These are phyloP conservation scores for Alternaria longipes DNA, from an alignment of 2,329 filamentous ascomycete genomes.

Conservation along the genomic window DNA sequence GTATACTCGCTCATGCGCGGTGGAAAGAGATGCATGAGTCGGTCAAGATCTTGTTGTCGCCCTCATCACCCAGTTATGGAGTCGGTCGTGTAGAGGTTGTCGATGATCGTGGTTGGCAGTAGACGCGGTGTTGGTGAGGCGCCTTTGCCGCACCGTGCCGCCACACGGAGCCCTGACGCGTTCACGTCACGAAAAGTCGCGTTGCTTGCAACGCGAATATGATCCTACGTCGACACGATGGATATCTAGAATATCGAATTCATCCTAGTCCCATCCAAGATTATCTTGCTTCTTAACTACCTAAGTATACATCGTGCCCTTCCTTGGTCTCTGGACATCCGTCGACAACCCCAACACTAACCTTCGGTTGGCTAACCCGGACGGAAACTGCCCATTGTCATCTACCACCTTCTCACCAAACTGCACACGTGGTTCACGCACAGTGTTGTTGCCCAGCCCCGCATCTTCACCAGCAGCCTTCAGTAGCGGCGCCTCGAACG, in stretches of 20 bases:
- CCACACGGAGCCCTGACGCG: not conserved
- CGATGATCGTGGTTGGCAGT: not conserved
- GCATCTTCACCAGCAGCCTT: too few species aligned
- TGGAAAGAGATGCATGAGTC: not conserved
- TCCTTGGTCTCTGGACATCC: not conserved
- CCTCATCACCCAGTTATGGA: accelerated
- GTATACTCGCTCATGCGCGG: not conserved
- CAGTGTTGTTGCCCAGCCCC: accelerated
- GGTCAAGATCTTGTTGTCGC: accelerated
- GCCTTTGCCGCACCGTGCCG: not conserved
- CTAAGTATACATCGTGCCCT: not conserved
- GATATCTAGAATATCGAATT: too few species aligned
- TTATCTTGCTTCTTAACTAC: too few species aligned
- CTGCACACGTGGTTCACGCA: too few species aligned
- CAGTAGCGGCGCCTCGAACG: too few species aligned
- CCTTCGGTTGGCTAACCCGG: accelerated
- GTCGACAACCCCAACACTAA: not conserved
- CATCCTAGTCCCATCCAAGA: not conserved
- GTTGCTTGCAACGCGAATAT: not conserved
- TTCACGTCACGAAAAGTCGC: not conserved
- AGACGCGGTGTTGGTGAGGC: too few species aligned
- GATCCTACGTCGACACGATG: too few species aligned
- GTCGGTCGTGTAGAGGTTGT: not conserved
- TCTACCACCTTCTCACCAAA: too few species aligned
- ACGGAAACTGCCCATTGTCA: too few species aligned